A percentile compares a stretch with the other conserved stretches of the same genome.
Evolutionary conservation across 495 filamentous ascomycete species (phyloP).

Genomic region (Staphylotrichum longicolle): DNA sequence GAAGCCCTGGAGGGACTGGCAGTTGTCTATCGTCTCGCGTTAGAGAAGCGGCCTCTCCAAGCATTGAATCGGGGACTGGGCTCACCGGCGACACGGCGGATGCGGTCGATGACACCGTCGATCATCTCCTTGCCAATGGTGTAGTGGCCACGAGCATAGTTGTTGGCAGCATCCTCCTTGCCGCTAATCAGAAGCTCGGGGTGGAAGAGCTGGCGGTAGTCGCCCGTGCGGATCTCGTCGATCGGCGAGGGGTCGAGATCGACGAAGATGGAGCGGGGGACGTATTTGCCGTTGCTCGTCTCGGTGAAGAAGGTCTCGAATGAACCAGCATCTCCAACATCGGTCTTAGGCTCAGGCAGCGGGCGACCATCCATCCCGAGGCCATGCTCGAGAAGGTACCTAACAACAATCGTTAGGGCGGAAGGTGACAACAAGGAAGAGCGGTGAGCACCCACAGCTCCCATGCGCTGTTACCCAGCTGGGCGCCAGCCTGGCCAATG

Average conservation of each 20-base stretch:
- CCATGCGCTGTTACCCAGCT: constrained; percentile 94
- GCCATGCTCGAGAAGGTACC: constrained; percentile 89
- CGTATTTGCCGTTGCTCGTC: constrained; percentile 82
- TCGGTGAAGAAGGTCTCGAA: constrained; percentile 92
- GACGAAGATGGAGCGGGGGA: constrained; percentile 85
- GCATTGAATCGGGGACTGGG: background rate
- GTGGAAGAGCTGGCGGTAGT: constrained; percentile 84
- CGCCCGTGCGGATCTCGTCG: constrained; percentile 84
- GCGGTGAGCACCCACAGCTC: constrained; percentile 75
- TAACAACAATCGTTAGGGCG: constrained; percentile 36
- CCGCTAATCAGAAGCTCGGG: constrained; percentile 84
- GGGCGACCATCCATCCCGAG: constrained; percentile 72
- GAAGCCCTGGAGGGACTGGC: constrained; percentile 85
- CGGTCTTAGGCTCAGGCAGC: constrained; percentile 58
- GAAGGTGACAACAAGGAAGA: constrained; percentile 5
- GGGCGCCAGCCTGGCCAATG: constrained; percentile 87
- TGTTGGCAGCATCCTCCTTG: constrained; percentile 93
- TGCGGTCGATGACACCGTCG: constrained; percentile 77
- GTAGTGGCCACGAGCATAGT: constrained; percentile 93
- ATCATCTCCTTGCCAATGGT: constrained; percentile 90
- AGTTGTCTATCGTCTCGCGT: constrained; percentile 68
- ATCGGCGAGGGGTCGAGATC: constrained; percentile 89
- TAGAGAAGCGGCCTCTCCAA: constrained; percentile 16
- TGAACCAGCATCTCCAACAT: constrained; percentile 63
- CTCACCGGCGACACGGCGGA: constrained; percentile 77